A percentile compares a stretch with the other conserved stretches of the same genome.
Conservation (phyloP, 495 filamentous ascomycete genomes). For the Hypoxylon perforatum region DNA sequence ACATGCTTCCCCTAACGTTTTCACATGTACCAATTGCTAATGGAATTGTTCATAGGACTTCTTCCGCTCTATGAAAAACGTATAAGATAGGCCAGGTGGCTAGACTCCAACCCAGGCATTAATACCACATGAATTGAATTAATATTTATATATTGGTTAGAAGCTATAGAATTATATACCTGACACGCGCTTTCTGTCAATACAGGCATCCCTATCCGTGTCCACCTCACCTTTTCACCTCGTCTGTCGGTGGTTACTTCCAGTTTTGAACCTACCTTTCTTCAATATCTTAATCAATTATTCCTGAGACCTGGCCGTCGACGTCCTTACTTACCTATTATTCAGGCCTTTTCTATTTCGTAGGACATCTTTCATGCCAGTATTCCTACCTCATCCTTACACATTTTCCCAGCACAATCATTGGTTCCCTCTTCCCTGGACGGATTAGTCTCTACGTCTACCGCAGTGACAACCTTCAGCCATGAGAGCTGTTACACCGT, state of each 20-base stretch:
- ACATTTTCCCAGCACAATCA: too few species aligned
- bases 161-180: conserved; percentile 32
- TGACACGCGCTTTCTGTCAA: conserved; percentile 4
- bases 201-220: conserved; percentile 1
- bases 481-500: too few species aligned
- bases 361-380: too few species aligned
- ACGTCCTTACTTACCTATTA: too few species aligned
- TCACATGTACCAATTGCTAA: neutral
- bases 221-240: neutral
- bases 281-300: neutral
- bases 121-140: conserved; percentile 1
- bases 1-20: neutral
- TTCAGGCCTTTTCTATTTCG: too few species aligned
- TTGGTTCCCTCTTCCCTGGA: too few species aligned
- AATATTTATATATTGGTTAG: conserved; percentile 29
- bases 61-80: conserved; percentile 36
- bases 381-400: too few species aligned
- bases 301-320: too few species aligned
- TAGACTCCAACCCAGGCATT: neutral
- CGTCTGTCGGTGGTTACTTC: neutral
- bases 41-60: conserved; percentile 23
- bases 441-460: too few species aligned
- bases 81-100: conserved; percentile 13
- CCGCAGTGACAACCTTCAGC: too few species aligned
- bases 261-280: neutral